phyloP scores from a whole-genome alignment of 2,329 filamentous ascomycete species.

The Orbilia brochopaga region DNA sequence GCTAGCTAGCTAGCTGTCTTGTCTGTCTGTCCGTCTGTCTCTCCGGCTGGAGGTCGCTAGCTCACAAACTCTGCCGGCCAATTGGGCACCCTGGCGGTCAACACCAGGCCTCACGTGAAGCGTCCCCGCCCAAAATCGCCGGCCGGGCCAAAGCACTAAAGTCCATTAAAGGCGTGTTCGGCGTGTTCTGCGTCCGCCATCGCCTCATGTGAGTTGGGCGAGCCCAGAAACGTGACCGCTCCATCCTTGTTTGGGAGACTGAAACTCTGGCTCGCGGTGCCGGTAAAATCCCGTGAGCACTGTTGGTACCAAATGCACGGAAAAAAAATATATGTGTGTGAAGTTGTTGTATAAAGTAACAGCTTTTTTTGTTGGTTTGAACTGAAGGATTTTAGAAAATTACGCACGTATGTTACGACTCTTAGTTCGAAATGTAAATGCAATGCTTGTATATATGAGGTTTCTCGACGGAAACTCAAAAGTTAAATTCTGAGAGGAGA shows the following conservation, averaged over 20 bases:
- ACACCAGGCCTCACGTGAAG: conserved; percentile 47
- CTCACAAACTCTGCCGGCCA: conserved; percentile 33
- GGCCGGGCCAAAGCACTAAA: conserved; percentile 45
- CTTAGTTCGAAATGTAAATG: no score
- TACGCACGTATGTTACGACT: no score
- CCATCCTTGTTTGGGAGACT: conserved; percentile 51
- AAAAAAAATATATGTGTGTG: conserved; percentile 1
- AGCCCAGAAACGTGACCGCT: conserved; percentile 50
- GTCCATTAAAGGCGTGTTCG: conserved; percentile 48
- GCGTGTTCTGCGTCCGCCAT: conserved; percentile 51
- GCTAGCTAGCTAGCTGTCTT: background rate
- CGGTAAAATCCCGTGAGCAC: conserved; percentile 50
- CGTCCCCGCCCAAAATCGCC: conserved; percentile 45
- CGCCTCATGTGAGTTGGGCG: conserved; percentile 51
- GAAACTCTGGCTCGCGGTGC: conserved; percentile 50
- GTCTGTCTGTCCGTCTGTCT: no score
- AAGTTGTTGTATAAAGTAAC: no score
- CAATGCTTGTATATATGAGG: no score
- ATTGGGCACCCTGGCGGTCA: conserved; percentile 45
- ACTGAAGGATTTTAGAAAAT: no score
- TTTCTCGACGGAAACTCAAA: no score
- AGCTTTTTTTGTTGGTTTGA: no score
- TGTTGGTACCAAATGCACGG: background rate
- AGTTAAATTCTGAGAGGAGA: background rate
- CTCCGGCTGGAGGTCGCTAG: conserved; percentile 9